phyloP scores from a whole-genome alignment of 2,329 filamentous ascomycete species.

The Endoconidiophora laricicola region DNA sequence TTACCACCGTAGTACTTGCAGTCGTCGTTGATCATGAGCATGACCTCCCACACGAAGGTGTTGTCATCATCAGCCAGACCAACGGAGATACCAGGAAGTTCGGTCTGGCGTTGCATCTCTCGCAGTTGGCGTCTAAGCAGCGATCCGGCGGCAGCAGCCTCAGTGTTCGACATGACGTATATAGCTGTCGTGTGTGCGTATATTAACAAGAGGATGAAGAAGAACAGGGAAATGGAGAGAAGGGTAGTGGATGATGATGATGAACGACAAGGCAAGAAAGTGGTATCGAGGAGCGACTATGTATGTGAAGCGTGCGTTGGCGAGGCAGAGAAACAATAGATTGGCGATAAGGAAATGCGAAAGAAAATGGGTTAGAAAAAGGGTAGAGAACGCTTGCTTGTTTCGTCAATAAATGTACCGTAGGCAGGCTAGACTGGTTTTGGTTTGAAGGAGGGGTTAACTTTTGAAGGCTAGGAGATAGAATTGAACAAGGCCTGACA shows the following conservation, averaged over 20 bases:
- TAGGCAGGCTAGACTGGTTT: too few relatives aligned
- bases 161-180: slow-evolving; percentile 24
- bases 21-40: slow-evolving; percentile 95
- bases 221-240: background rate
- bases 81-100: slow-evolving; percentile 87
- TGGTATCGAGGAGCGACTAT: background rate
- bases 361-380: too few relatives aligned
- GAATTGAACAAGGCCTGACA: too few relatives aligned
- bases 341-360: background rate
- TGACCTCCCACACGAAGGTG: slow-evolving; percentile 95
- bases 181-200: background rate
- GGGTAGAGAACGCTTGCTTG: too few relatives aligned
- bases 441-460: slow-evolving; percentile 1
- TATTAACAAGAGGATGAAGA: background rate
- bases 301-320: background rate
- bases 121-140: slow-evolving; percentile 77
- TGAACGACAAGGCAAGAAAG: background rate
- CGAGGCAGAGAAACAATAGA: background rate
- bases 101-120: slow-evolving; percentile 81
- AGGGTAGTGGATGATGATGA: background rate
- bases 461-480: background rate
- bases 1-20: slow-evolving; percentile 84
- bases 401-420: too few relatives aligned
- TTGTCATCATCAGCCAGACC: slow-evolving; percentile 72
- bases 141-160: slow-evolving; percentile 43